Base-by-base conservation (phyloP, 2,329 filamentous ascomycete genomes). In the Rhexocercosporidium sp. region DNA sequence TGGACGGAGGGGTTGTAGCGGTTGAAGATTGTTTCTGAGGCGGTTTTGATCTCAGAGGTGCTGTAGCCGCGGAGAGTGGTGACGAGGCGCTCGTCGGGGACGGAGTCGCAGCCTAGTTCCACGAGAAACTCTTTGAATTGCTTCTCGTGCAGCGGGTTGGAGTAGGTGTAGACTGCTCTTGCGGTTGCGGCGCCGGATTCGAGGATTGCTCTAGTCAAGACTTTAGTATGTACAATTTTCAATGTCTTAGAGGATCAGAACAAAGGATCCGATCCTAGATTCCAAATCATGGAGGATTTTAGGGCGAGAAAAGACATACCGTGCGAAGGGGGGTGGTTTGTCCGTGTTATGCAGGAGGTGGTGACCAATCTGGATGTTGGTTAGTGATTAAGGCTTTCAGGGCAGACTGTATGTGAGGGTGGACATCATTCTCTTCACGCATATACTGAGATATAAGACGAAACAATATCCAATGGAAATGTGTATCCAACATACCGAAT, bases 121-220 rank as follows among this genome's bases (percentile, higher is more conserved):
- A 82, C 78, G 57, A 87, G 84, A 34, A 90, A 87, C 65, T 86
- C 82, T 14, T 80, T 76, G 63, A 87, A 83, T 68, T 93, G 84
- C 8, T 79, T 74, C 66, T 87, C 80, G 70, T 90, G 87, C 3
- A 85, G 79, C 0, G 84, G 82, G 72, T 92, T 88, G 37, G 82
- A 78, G 34, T 84, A 82, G 53, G 80, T 74, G 57, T 85, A 80
- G 12, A 88, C 82, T 8, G 85, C 83, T 29, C 87, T 83, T 16
- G 86, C 84, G 0, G 83, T 85, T n/a, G 86, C 75, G 0, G 81
- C 84, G 12, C 86, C 86, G 3, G 85, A 88, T 73, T 88, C 86
- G 41, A 88, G 79, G 62, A 89, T 86, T 29, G 82, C 84, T 70
- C n/a, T n/a, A n/a, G n/a, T n/a, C n/a, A n/a, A n/a, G n/a, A n/a